Percentiles rank a stretch among this genome's conserved stretches.
Conservation (phyloP, 345 rosid genomes). For the Melastoma malabathricum region DNA sequence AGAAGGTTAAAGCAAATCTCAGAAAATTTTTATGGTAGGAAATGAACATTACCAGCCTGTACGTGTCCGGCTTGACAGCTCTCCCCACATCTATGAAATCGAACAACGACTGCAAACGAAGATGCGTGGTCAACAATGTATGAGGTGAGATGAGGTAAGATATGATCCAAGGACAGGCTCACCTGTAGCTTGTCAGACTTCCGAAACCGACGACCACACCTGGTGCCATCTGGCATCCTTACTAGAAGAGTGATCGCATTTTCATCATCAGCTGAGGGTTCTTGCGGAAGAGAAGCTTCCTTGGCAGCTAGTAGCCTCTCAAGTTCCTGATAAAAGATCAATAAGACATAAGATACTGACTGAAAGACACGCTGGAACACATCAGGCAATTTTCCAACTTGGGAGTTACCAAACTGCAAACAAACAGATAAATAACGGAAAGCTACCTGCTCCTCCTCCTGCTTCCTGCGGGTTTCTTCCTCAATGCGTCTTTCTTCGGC, state of each 20-base stretch:
- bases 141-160: neutral
- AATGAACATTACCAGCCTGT: slow-evolving; percentile 59
- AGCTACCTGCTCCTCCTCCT: slow-evolving; percentile 82
- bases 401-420: neutral
- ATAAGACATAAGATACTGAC: slow-evolving; percentile 2
- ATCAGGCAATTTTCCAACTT: neutral
- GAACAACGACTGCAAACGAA: slow-evolving; percentile 57
- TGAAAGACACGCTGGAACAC: neutral
- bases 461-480: slow-evolving; percentile 62
- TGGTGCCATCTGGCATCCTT: slow-evolving; percentile 87
- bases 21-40: neutral
- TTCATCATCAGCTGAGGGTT: slow-evolving; percentile 73
- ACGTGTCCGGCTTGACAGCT: slow-evolving; percentile 74
- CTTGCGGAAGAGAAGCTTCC: slow-evolving; percentile 87
- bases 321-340: slow-evolving; percentile 42
- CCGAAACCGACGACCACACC: slow-evolving; percentile 86
- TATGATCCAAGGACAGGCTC: slow-evolving; percentile 4
- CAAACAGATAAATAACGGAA: slow-evolving; percentile 1
- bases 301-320: slow-evolving; percentile 73
- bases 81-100: slow-evolving; percentile 87
- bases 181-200: slow-evolving; percentile 77
- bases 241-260: slow-evolving; percentile 79
- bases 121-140: too few species aligned
- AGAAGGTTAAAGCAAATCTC: neutral
- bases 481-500: slow-evolving; percentile 60